These are phyloP conservation scores for Euphorbia lathyris DNA, from an alignment of 345 rosid genomes.

Conservation along the genomic window DNA sequence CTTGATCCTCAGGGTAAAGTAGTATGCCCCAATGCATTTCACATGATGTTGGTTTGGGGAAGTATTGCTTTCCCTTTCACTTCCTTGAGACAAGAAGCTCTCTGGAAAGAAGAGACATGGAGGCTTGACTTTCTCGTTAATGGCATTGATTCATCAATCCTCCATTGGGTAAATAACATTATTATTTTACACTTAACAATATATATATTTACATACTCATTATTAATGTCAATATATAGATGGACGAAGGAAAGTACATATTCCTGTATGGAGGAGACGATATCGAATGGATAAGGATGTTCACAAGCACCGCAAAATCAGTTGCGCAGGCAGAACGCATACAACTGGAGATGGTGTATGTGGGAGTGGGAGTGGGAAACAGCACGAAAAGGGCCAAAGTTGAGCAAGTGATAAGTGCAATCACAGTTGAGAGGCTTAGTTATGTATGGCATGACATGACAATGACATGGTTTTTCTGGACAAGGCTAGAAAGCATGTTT, in stretches of 20 bases:
- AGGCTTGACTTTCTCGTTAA: slow-evolving; percentile 74
- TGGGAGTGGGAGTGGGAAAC: slow-evolving; percentile 75
- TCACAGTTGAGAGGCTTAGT: slow-evolving; percentile 54
- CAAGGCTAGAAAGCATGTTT: slow-evolving; percentile 81
- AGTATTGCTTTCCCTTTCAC: slow-evolving; percentile 92
- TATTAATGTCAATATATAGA: no score
- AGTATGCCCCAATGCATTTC: slow-evolving; percentile 76
- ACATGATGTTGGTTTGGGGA: slow-evolving; percentile 99
- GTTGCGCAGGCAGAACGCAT: slow-evolving; percentile 53
- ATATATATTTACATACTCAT: no score
- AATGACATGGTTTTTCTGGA: slow-evolving; percentile 94
- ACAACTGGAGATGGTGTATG: slow-evolving; percentile 72
- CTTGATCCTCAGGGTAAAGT: slow-evolving; percentile 85
- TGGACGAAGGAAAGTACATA: slow-evolving; percentile 67
- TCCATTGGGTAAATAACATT: slow-evolving; percentile 61
- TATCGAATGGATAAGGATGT: slow-evolving; percentile 73
- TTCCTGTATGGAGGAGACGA: slow-evolving; percentile 88
- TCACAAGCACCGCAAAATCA: slow-evolving; percentile 48
- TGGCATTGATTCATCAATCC: slow-evolving; percentile 65
- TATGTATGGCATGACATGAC: slow-evolving; percentile 57
- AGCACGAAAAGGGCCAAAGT: slow-evolving; percentile 57
- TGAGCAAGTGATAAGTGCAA: slow-evolving; percentile 32
- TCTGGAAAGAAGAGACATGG: slow-evolving; percentile 79
- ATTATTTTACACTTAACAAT: no score
- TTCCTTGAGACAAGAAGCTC: slow-evolving; percentile 61